Evolutionary conservation across 2,329 filamentous ascomycete species (phyloP), one percentile per base, ranked within the genome.

Genomic region (Trichoderma sp.): DNA sequence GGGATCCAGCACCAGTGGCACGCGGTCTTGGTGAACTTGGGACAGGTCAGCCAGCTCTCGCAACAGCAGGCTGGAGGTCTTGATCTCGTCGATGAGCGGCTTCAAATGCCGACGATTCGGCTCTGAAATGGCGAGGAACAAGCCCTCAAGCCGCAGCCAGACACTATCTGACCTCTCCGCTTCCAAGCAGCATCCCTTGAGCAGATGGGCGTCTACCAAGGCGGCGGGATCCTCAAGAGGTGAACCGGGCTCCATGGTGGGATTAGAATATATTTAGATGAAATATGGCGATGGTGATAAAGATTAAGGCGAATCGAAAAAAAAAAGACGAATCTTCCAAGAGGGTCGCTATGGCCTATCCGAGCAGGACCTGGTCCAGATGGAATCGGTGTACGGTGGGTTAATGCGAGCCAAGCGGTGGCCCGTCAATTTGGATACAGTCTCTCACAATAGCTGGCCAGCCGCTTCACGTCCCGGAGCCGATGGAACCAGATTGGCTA

Each of bases 31-130:
- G 72, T 88, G 82, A 29, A 86, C 76, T 60, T 85, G 83, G 27
- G 84, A 84, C 42, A 83, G 79, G 69, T 88, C 85, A 54, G 83
- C 83, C 17, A 89, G 77, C 63, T 86, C 83, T 48, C 84, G 82
- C 9, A 89, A 82, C 17, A 83, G 75, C 39, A 79, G 76, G 64
- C 80, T 79, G 5, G 82, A 80, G 5, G 70, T 73, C 27, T 78
- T 77, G 54, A 87, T 81, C 72, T 84, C 83, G 35, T 82, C 79
- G 35, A 84, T 80, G 8, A 87, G 76, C 15, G 78, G 76, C 6
- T 78, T 77, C 70, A 89, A 78, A 69, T 84, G 81, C 19, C 82
- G 77, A 50, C 83, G 81, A 69, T 81, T 80, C 3, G 76, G 72
- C 50, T 83, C 80, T 2, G 80, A 71, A 4, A 89, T 74, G 10